phyloP scores from a whole-genome alignment of 108 stramenopile genomes.

The Cylindrotheca closterium region DNA sequence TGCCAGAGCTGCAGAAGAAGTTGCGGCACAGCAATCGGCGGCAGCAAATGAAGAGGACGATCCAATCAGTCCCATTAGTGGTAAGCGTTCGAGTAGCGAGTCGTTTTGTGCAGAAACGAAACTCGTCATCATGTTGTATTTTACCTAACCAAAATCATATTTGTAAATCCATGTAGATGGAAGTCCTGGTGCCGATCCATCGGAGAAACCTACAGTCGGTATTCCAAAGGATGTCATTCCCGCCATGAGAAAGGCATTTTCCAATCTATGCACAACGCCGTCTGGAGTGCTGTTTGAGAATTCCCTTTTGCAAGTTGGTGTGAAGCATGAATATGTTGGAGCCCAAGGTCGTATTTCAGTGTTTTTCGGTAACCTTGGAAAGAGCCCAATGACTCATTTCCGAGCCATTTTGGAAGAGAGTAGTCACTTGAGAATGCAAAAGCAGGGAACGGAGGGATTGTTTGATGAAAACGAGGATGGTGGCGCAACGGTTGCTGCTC shows the following conservation, averaged over 20 bases:
- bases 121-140: background rate
- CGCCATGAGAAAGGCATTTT: constrained; percentile 88
- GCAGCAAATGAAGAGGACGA: constrained; percentile 36
- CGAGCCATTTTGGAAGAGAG: constrained; percentile 72
- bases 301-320: constrained; percentile 80
- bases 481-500: constrained; percentile 80
- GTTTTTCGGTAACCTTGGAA: constrained; percentile 85
- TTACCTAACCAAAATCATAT: too few relatives aligned
- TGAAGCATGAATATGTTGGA: constrained; percentile 89
- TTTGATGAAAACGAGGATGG: constrained; percentile 72
- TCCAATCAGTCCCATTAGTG: constrained; percentile 57
- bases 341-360: constrained; percentile 90
- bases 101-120: background rate
- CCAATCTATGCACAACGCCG: constrained; percentile 82
- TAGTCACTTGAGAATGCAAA: constrained; percentile 82
- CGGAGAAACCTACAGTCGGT: constrained; percentile 52
- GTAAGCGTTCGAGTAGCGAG: constrained; percentile 18
- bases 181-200: constrained; percentile 30
- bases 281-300: constrained; percentile 91
- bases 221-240: constrained; percentile 91
- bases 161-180: too few relatives aligned
- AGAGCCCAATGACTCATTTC: constrained; percentile 66
- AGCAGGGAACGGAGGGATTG: constrained; percentile 82
- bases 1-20: constrained; percentile 64
- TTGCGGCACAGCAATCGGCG: constrained; percentile 38